Percentiles rank a stretch among this genome's conserved stretches.
phyloP scores from a whole-genome alignment of 164 flowering plant genomes.

The Macadamia integrifolia region DNA sequence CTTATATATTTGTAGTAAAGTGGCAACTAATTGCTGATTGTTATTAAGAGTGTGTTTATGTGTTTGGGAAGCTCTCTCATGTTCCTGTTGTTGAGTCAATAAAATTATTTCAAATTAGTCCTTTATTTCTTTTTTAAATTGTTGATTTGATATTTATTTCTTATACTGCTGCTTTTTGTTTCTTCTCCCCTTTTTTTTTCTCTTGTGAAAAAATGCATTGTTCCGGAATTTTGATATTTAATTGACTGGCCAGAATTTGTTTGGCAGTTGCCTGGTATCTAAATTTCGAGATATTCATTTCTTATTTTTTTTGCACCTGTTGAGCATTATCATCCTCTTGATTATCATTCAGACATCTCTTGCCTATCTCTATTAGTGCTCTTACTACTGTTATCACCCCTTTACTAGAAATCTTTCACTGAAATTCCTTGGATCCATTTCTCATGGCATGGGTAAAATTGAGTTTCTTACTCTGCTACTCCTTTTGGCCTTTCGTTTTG shows the following conservation, averaged over 20 bases:
- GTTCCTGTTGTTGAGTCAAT: too few relatives aligned
- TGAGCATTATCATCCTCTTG: conserved; percentile 46
- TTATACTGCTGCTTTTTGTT: conserved; percentile 18
- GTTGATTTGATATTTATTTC: conserved; percentile 1
- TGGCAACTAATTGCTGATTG: too few relatives aligned
- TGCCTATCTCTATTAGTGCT: conserved; percentile 30
- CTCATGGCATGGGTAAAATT: conserved; percentile 50
- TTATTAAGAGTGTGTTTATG: too few relatives aligned
- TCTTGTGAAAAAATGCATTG: conserved; percentile 10
- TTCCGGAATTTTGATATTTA: conserved; percentile 19
- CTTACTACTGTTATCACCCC: conserved; percentile 37
- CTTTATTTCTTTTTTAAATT: too few relatives aligned
- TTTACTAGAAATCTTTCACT: conserved; percentile 26
- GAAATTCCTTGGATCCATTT: conserved; percentile 47
- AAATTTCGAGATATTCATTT: background rate
- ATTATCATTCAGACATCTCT: conserved; percentile 40
- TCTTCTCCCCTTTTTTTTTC: conserved; percentile 3
- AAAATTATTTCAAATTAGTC: too few relatives aligned
- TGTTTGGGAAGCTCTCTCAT: too few relatives aligned
- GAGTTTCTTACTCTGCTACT: conserved; percentile 52
- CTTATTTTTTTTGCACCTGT: conserved; percentile 36
- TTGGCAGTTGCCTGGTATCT: background rate
- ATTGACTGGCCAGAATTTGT: conserved; percentile 10
- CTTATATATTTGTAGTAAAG: too few relatives aligned
- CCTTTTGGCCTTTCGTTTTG: conserved; percentile 76